Evolutionary conservation across 2,329 filamentous ascomycete species (phyloP), one percentile per base, ranked within the genome.

Genomic region (Exophiala xenobiotica): DNA sequence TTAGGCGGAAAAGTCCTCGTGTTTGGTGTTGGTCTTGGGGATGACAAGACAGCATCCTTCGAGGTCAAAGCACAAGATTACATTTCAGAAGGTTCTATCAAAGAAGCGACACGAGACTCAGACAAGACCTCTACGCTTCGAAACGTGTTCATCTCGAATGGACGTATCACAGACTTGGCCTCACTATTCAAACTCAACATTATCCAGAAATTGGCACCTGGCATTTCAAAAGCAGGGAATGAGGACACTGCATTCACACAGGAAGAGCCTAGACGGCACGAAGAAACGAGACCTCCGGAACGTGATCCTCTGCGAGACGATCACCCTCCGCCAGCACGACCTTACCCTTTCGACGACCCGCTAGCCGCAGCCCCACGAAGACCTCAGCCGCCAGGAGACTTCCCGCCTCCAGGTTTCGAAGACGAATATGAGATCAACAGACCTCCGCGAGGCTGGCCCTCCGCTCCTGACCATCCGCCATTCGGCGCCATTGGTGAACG

Each of bases 391-490:
- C 72, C 79, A 0, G 83, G 78, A 7, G 88, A 91, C 59, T 90
- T 95, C 60, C 82, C 86, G 0, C 91, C 92, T 0, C 93, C 93
- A 0, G 89, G 82, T 16, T 97, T 97, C 60, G 93, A 97, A 60
- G 92, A 99, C 66, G 90, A 96, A 64, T 86, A 90, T 63, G 89
- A 96, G 57, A 78, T 96, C 53, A 83, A 88, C 55, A 77, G 83
- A 1, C 87, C 84, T 0, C 78, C 80, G 2, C 79, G 83, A 14
- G 31, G 31, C n/a, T 7, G 75, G 78, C 3, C 64, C 65, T 8
- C 67, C 69, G 18, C 61, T 67, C 35, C 64, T 68, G 52, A 35
- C 18, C 52, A 70, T 62, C 50, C 56, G 22, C 60, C 60, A 14
- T 48, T 64, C 71, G 63, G 75, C 60, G 82, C 82, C 57, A 87